phyloP scores from a whole-genome alignment of 2,329 filamentous ascomycete genomes.

The Nemania bipapillata region DNA sequence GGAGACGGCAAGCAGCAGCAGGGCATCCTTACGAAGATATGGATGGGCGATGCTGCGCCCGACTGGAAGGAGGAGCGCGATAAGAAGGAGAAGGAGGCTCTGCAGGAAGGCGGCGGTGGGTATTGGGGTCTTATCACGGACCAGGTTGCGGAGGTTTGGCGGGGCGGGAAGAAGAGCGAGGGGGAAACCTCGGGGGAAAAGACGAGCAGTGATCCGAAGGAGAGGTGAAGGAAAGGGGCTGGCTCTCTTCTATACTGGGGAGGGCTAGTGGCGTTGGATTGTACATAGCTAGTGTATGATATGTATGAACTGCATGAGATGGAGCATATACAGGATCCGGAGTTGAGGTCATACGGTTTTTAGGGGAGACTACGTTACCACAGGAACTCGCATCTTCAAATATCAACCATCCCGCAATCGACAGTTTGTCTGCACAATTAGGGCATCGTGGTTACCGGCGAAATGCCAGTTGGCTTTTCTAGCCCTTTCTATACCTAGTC shows the following conservation, averaged over 20 bases:
- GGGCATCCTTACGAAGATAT: conserved; percentile 60
- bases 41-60: conserved; percentile 68
- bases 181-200: conserved; percentile 47
- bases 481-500: conserved; percentile 46
- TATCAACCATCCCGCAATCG: not conserved
- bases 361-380: not conserved
- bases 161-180: conserved; percentile 45
- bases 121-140: conserved; percentile 67
- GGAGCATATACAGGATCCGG: conserved; percentile 14
- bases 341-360: conserved; percentile 14
- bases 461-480: conserved; percentile 42
- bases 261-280: conserved; percentile 10
- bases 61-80: conserved; percentile 66
- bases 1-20: conserved; percentile 33
- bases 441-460: conserved; percentile 34
- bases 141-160: conserved; percentile 66
- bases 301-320: conserved; percentile 16
- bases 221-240: not conserved
- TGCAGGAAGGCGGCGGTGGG: conserved; percentile 65
- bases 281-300: conserved; percentile 31
- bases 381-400: conserved; percentile 17
- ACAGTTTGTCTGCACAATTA: conserved; percentile 26
- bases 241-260: conserved; percentile 41
- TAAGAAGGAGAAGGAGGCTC: conserved; percentile 63
- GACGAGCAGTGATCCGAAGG: conserved; percentile 41